phyloP scores from a whole-genome alignment of 495 filamentous ascomycete species.

The Tuber melanosporum region DNA sequence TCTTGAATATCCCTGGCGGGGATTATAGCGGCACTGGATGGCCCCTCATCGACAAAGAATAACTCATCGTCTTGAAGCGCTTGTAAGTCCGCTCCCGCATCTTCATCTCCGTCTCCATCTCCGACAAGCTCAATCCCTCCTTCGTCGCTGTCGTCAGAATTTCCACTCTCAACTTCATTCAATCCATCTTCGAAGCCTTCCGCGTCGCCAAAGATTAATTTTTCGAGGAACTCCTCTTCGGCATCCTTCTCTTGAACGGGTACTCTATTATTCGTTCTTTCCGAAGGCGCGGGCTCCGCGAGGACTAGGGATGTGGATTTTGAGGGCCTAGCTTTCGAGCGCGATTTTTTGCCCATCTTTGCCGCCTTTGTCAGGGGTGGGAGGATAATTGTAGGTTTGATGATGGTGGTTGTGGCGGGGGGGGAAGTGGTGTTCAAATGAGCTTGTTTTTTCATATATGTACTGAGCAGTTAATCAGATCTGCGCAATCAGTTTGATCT shows the following conservation, averaged over 20 bases:
- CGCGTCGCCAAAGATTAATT: conserved; percentile 76
- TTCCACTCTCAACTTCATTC: conserved; percentile 37
- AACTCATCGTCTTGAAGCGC: conserved; percentile 39
- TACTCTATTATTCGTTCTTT: not conserved
- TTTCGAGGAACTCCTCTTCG: conserved; percentile 75
- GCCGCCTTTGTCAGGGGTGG: not conserved
- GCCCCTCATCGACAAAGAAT: not conserved
- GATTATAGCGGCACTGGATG: conserved; percentile 11
- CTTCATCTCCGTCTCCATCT: conserved; percentile 4
- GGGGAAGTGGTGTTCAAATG: not conserved
- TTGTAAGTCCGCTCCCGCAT: conserved; percentile 27
- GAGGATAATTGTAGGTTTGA: not conserved
- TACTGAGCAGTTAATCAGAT: too few species aligned
- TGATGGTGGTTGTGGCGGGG: not conserved
- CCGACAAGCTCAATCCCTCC: conserved; percentile 40
- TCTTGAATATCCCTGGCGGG: conserved; percentile 27
- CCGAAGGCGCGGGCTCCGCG: not conserved
- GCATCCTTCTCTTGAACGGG: conserved; percentile 54
- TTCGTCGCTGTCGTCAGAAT: conserved; percentile 33
- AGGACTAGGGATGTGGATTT: not conserved
- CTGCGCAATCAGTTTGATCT: too few species aligned
- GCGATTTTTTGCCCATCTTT: not conserved
- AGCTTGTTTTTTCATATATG: not conserved
- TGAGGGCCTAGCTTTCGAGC: not conserved
- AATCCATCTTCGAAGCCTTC: conserved; percentile 69